Conservation (phyloP, 257 asterid species). For the Rhazya stricta region DNA sequence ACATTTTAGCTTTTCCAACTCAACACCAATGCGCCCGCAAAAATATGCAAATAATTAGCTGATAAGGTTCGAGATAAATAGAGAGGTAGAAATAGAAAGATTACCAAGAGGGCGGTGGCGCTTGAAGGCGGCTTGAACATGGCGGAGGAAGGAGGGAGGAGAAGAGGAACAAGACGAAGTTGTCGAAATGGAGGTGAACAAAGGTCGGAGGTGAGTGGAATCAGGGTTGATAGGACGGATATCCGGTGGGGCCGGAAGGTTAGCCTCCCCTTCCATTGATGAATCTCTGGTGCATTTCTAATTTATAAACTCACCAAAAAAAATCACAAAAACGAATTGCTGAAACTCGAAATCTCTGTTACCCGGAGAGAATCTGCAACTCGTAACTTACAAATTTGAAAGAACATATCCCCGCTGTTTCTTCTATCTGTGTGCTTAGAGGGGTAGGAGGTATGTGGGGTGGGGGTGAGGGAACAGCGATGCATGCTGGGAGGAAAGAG, state of each 20-base stretch:
- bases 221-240: slow-evolving; percentile 58
- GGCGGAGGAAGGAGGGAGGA: slow-evolving; percentile 64
- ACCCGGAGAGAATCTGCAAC: neutral
- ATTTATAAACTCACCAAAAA: neutral
- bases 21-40: neutral
- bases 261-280: slow-evolving; percentile 87
- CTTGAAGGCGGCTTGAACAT: slow-evolving; percentile 71
- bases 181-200: slow-evolving; percentile 43
- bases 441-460: neutral
- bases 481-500: neutral
- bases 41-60: neutral
- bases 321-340: neutral
- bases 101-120: slow-evolving; percentile 79
- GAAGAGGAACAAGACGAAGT: slow-evolving; percentile 58
- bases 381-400: neutral
- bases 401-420: neutral
- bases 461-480: neutral
- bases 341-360: neutral
- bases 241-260: slow-evolving; percentile 57
- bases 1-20: neutral
- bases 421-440: neutral
- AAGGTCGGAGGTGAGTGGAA: slow-evolving; percentile 43
- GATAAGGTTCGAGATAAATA: neutral
- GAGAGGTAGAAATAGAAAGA: neutral
- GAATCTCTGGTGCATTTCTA: slow-evolving; percentile 30